Evolutionary conservation across 441 rosid genomes (phyloP).

Genomic region (Aleurites moluccanus): DNA sequence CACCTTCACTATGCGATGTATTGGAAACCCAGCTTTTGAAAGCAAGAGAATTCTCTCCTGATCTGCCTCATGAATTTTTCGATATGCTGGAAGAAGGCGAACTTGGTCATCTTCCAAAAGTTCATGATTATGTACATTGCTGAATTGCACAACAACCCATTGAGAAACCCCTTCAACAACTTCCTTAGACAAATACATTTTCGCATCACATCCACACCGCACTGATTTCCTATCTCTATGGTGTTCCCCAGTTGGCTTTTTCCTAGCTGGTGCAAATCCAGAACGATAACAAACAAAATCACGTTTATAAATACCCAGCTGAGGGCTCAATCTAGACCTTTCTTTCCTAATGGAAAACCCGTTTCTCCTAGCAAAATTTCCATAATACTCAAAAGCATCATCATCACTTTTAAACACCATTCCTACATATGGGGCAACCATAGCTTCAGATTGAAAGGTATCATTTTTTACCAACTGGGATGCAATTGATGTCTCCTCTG

Average conservation of each 20-base stretch:
- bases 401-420: conserved; percentile 75
- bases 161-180: conserved; percentile 56
- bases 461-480: conserved; percentile 51
- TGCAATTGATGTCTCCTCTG: conserved; percentile 43
- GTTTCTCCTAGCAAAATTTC: conserved; percentile 69
- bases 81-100: conserved; percentile 81
- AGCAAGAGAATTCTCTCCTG: conserved; percentile 82
- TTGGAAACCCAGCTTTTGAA: conserved; percentile 88
- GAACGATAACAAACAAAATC: conserved; percentile 95
- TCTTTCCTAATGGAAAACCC: conserved; percentile 95
- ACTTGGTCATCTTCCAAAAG: conserved; percentile 91
- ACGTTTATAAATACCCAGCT: conserved; percentile 73
- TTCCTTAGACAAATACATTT: conserved; percentile 77
- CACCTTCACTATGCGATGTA: conserved; percentile 76
- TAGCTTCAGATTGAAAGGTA: conserved; percentile 13
- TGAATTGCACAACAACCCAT: conserved; percentile 85
- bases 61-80: conserved; percentile 88
- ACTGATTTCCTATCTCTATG: conserved; percentile 87
- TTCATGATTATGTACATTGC: conserved; percentile 92
- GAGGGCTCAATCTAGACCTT: conserved; percentile 78
- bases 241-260: conserved; percentile 76
- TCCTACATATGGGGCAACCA: conserved; percentile 65
- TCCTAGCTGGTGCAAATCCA: conserved; percentile 78
- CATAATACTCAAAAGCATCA: conserved; percentile 80
- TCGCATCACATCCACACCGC: conserved; percentile 90